Evolutionary conservation across 176 grass and related monocot species (phyloP), one percentile per base, ranked within the genome.

Genomic region (Alloteropsis semialata): DNA sequence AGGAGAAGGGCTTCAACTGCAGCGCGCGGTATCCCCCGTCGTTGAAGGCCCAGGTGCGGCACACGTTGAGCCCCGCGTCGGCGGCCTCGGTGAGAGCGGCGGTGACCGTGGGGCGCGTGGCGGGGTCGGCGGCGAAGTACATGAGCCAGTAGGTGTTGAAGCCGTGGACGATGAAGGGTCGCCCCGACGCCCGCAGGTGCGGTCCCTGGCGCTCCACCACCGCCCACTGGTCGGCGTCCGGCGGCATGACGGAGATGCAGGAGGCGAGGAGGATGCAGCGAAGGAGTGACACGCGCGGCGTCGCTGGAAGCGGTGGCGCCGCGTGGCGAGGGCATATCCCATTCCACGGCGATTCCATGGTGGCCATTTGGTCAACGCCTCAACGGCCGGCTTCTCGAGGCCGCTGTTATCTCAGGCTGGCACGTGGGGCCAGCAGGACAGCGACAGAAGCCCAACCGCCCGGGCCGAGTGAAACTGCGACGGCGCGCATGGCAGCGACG

Each of bases 131-230:
- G 8, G 92, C 95, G 72, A 97, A 97, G 60, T 80, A 85, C 95
- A 97, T 89, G 69, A 94, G 65, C 90, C 95, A 91, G 84, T 94
- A 94, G 72, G 86, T 92, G 84, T 94, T 91, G 86, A 94, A 97
- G 6, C 92, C 92, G 51, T 97, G 87, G 67, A 92, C 58, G 32
- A 91, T 24, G 84, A 97, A 97, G 45, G 90, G 90, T 18, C n/a
- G 78, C 8, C 72, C 86, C 22, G 76, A 84, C n/a, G 59, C 68
- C 56, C 71, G 27, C 54, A 94, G 61, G 15, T 92, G 92, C 7
- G 81, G 44, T 3, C 86, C 95, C 6, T 75, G 48, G 67, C 90
- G 78, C 65, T 88, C 88, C 78, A 94, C 88, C 29, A 74, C n/a
- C 0, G 34, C 76, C 95, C 90, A 91, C 25, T 69, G 69, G n/a